These are phyloP conservation scores for Glebionis coronaria DNA, from an alignment of 129 eudicot genomes.

Conservation along the genomic window DNA sequence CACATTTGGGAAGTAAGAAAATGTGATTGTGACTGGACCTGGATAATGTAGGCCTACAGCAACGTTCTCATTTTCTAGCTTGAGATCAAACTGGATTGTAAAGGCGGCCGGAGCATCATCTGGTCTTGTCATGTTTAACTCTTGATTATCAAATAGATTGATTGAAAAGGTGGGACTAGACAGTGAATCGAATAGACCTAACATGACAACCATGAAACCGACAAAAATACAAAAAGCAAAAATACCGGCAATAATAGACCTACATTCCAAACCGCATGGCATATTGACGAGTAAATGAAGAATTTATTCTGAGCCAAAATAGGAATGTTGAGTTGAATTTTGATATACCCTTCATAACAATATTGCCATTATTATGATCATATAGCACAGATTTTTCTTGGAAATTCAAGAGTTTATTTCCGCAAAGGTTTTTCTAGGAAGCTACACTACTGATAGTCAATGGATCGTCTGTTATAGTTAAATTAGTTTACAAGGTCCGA, in stretches of 20 bases:
- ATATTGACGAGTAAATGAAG: not conserved
- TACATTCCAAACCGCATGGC: not conserved
- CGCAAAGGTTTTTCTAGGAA: too few species aligned
- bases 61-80: not conserved
- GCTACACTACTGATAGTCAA: too few species aligned
- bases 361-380: too few species aligned
- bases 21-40: slow-evolving; percentile 9
- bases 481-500: too few species aligned
- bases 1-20: not conserved
- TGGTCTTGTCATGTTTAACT: not conserved
- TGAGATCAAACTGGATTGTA: not conserved
- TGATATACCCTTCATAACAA: too few species aligned
- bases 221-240: not conserved
- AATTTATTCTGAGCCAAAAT: too few species aligned
- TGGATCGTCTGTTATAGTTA: too few species aligned
- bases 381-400: too few species aligned
- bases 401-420: too few species aligned
- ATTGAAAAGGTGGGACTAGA: slow-evolving; percentile 19
- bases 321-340: too few species aligned
- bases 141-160: slow-evolving; percentile 16
- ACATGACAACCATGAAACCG: not conserved
- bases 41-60: not conserved
- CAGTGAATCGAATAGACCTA: slow-evolving; percentile 11
- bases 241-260: too few species aligned
- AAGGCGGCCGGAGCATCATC: not conserved